A percentile compares a stretch with the other conserved stretches of the same genome.
Evolutionary conservation across 306 rosid species (phyloP).

Genomic region (Citrullus amarus): DNA sequence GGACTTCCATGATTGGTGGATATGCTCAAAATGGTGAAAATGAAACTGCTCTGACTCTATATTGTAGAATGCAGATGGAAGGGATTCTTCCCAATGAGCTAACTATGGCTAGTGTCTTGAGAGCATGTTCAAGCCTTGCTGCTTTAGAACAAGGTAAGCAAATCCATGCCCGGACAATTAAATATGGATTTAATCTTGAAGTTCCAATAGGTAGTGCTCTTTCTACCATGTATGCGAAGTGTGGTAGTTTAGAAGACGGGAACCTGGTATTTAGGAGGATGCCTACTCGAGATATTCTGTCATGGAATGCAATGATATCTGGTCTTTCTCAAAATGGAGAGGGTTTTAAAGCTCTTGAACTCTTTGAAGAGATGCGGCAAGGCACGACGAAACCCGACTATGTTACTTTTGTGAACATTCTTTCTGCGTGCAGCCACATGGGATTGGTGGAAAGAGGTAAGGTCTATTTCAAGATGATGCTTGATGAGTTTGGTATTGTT

Average conservation of each 20-base stretch:
- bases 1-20: slow-evolving; percentile 87
- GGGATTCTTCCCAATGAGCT: slow-evolving; percentile 57
- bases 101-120: slow-evolving; percentile 67
- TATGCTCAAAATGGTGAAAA: slow-evolving; percentile 59
- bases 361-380: slow-evolving; percentile 59
- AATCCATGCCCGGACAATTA: slow-evolving; percentile 49
- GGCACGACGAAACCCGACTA: slow-evolving; percentile 54
- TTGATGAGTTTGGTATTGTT: slow-evolving; percentile 33
- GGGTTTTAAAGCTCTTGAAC: slow-evolving; percentile 54
- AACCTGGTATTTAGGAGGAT: slow-evolving; percentile 47
- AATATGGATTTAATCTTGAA: slow-evolving; percentile 56
- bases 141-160: slow-evolving; percentile 87
- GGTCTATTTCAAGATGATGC: slow-evolving; percentile 64
- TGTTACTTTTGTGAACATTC: slow-evolving; percentile 62
- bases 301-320: slow-evolving; percentile 95
- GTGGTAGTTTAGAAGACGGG: slow-evolving; percentile 68
- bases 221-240: slow-evolving; percentile 78
- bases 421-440: slow-evolving; percentile 82
- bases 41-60: slow-evolving; percentile 59
- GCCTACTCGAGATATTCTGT: slow-evolving; percentile 48
- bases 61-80: slow-evolving; percentile 56
- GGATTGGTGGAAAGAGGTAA: slow-evolving; percentile 62
- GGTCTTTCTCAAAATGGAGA: slow-evolving; percentile 73
- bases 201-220: slow-evolving; percentile 82
- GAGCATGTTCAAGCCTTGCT: slow-evolving; percentile 68